Evolutionary conservation across 352 stramenopile genomes (phyloP).

Genomic region (Phytophthora idaei): DNA sequence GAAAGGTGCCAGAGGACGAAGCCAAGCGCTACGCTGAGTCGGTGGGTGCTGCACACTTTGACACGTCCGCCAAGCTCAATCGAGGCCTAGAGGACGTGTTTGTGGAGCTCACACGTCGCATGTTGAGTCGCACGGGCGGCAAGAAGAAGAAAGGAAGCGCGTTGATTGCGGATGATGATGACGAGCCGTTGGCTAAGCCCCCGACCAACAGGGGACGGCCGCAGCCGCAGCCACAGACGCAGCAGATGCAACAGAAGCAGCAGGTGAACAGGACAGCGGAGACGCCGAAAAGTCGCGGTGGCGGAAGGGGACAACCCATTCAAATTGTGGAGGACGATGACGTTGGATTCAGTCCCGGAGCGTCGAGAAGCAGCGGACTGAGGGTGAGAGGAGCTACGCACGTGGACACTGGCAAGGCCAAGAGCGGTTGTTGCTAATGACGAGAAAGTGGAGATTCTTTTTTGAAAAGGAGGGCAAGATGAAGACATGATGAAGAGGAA

Average conservation of each 20-base stretch:
- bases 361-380: constrained; percentile 44
- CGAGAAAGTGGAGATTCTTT: constrained; percentile 19
- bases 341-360: constrained; percentile 25
- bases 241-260: constrained; percentile 25
- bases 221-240: constrained; percentile 19
- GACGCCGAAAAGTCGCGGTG: constrained; percentile 42
- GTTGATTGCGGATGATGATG: constrained; percentile 81
- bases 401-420: constrained; percentile 57
- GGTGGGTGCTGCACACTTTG: constrained; percentile 89
- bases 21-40: constrained; percentile 85
- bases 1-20: constrained; percentile 88
- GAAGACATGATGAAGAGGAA: constrained; percentile 5
- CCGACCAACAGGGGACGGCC: constrained; percentile 29
- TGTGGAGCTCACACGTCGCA: constrained; percentile 86
- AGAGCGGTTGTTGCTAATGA: constrained; percentile 61
- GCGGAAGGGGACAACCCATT: constrained; percentile 58
- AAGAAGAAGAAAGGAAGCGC: constrained; percentile 86
- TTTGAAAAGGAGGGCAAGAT: constrained; percentile 19
- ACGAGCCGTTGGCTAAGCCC: constrained; percentile 33
- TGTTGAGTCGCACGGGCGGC: constrained; percentile 62
- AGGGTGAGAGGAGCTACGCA: constrained; percentile 56
- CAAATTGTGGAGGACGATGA: constrained; percentile 72
- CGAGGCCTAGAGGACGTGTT: constrained; percentile 92
- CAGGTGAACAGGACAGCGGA: constrained; percentile 38
- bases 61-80: constrained; percentile 93